Evolutionary conservation across 2,329 filamentous ascomycete genomes (phyloP).

Genomic region (Sporothrix mexicana): DNA sequence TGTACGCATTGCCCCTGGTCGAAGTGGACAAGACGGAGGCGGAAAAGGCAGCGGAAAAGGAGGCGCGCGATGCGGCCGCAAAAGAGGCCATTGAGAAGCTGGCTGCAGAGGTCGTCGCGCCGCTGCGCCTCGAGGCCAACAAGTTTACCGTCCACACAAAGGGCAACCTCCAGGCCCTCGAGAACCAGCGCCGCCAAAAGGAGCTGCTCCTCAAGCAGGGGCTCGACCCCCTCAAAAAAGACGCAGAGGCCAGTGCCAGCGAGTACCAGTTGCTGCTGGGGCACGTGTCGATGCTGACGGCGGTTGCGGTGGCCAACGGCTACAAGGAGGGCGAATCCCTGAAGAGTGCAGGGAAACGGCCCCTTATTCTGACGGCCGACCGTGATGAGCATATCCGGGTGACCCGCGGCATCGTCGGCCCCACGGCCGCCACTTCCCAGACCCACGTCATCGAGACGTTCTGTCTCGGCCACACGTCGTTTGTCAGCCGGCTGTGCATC

Average conservation of each 20-base stretch:
- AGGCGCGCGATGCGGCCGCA: background rate
- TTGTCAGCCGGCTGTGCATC: slow-evolving; percentile 78
- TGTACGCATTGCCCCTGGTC: slow-evolving; percentile 83
- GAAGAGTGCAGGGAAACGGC: slow-evolving; percentile 39
- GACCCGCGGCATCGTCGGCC: slow-evolving; percentile 67
- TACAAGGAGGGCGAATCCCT: slow-evolving; percentile 39
- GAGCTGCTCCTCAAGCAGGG: slow-evolving; percentile 43
- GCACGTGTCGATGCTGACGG: slow-evolving; percentile 93
- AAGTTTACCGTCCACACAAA: slow-evolving; percentile 67
- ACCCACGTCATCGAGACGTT: slow-evolving; percentile 87
- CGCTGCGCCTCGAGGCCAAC: slow-evolving; percentile 55
- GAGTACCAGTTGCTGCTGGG: slow-evolving; percentile 70
- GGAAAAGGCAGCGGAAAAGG: slow-evolving; percentile 21
- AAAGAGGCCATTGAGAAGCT: background rate
- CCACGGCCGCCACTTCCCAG: slow-evolving; percentile 60
- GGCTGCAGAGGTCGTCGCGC: slow-evolving; percentile 46
- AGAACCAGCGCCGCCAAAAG: slow-evolving; percentile 61
- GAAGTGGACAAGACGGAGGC: slow-evolving; percentile 35
- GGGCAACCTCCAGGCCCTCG: slow-evolving; percentile 65
- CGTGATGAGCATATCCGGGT: slow-evolving; percentile 81
- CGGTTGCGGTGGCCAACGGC: slow-evolving; percentile 63
- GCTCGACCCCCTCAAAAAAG: slow-evolving; percentile 34
- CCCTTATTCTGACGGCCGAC: slow-evolving; percentile 62
- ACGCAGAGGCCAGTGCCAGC: slow-evolving; percentile 43
- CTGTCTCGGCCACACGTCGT: slow-evolving; percentile 86